Conservation (phyloP, 345 rosid genomes). For the Populus euphratica region DNA sequence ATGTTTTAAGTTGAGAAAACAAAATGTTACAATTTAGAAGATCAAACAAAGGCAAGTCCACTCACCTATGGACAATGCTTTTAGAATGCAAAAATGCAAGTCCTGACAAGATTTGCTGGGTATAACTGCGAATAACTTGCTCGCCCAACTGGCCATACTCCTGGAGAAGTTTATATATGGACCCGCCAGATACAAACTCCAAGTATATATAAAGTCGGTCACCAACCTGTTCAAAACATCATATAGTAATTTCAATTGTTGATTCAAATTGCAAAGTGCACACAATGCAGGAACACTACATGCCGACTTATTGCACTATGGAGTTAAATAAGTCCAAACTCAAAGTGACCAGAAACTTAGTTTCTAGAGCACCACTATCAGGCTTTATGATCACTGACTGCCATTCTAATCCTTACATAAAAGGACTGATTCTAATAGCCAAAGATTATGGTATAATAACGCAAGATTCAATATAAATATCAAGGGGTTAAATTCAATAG, state of each 20-base stretch:
- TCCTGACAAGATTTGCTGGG: slow-evolving; percentile 73
- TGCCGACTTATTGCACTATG: background rate
- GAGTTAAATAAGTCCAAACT: background rate
- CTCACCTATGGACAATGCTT: slow-evolving; percentile 67
- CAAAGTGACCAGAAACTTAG: background rate
- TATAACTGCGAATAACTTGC: slow-evolving; percentile 60
- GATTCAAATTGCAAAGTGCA: background rate
- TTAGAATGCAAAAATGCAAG: slow-evolving; percentile 67
- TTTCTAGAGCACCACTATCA: background rate
- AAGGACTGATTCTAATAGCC: background rate
- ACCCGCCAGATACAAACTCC: slow-evolving; percentile 80
- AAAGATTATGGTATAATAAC: background rate
- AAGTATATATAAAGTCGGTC: slow-evolving; percentile 66
- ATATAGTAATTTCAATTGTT: background rate
- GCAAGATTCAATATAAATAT: background rate
- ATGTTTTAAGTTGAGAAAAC: background rate
- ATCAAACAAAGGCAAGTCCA: background rate
- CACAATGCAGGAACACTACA: background rate
- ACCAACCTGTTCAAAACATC: slow-evolving; percentile 44
- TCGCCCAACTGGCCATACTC: slow-evolving; percentile 75
- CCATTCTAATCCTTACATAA: background rate
- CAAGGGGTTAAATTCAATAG: background rate
- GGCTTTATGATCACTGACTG: background rate
- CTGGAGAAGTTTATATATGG: slow-evolving; percentile 73
- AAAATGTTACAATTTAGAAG: slow-evolving; percentile 15